Percentiles rank a stretch among this genome's conserved stretches.
Conservation (phyloP, 345 rosid species). For the Geranium brycei region DNA sequence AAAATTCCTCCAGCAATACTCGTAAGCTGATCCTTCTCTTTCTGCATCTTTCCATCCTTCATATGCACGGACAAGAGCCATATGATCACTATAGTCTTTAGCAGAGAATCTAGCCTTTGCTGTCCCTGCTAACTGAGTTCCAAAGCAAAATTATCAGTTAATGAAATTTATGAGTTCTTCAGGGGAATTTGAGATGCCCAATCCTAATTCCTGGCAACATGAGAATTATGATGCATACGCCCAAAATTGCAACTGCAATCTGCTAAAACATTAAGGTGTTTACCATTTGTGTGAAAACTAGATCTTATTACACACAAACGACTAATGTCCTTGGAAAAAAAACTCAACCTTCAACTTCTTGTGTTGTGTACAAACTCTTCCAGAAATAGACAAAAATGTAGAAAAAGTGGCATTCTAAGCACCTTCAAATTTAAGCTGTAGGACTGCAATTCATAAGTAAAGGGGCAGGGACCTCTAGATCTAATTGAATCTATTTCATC, state of each 20-base stretch:
- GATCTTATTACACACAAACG: too few relatives aligned
- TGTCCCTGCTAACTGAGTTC: slow-evolving; percentile 70
- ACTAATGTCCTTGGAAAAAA: too few relatives aligned
- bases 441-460: too few relatives aligned
- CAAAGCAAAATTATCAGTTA: slow-evolving; percentile 10
- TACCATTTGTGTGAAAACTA: too few relatives aligned
- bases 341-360: too few relatives aligned
- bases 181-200: slow-evolving; percentile 2
- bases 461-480: too few relatives aligned
- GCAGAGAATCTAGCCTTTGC: slow-evolving; percentile 95
- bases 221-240: neutral
- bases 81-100: slow-evolving; percentile 96
- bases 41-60: slow-evolving; percentile 99
- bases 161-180: neutral
- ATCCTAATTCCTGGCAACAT: slow-evolving; percentile 3
- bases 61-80: slow-evolving; percentile 97
- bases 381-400: too few relatives aligned
- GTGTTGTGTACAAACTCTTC: too few relatives aligned
- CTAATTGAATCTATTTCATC: too few relatives aligned
- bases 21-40: slow-evolving; percentile 86
- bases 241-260: neutral
- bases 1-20: slow-evolving; percentile 96
- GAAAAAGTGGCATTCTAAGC: too few relatives aligned
- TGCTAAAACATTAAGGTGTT: neutral
- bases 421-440: too few relatives aligned